Base-by-base conservation (phyloP, 305 asterid species). In the Fraxinus latifolia region DNA sequence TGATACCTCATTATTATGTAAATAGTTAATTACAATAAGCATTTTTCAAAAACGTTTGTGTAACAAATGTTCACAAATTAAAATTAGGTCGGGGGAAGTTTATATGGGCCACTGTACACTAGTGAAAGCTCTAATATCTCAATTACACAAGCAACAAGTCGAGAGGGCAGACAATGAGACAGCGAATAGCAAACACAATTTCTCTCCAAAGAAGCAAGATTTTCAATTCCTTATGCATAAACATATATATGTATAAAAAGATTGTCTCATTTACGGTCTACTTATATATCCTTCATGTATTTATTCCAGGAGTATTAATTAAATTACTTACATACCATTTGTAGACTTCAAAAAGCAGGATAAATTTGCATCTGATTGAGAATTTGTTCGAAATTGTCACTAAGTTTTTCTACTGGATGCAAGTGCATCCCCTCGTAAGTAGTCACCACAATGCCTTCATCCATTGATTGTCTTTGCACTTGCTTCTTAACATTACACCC, bases 401-500 rank as follows among this genome's bases (percentile, higher is more conserved):
- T 70, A 44, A 87, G 84, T 80, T 89, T 86, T 15, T 89, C 84
- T 1, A 89, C 89, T 0, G 89, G 89, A 86, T 91, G 96, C 4
- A 77, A 34, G 83, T 90, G 96, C 7, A 58, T 77, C 27, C 94
- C 96, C 75, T 90, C 93, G 15, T 91, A 91, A 0, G 95, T 91
- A 0, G 96, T 91, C 3, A 90, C 89, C 12, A 91, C 94, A 3
- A 90, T 53, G 65, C 87, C 83, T 79, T 89, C 89, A 71, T 91
- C 94, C 53, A 77, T 82, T 0, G 92, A 87, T 39, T 85, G 79
- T 53, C 96, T 74, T 70, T 91, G 94, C 82, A 91, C 96, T 82
- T 90, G 93, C 87, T 91, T 91, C 92, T 91, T 91, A 83, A 91
- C 96, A 37, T 83, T 82, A 90, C 96, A 91, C 1, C 91, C 93